These are phyloP conservation scores for Boletus mariae DNA, from an alignment of 1,284 basidiomycete species.

Conservation along the genomic window DNA sequence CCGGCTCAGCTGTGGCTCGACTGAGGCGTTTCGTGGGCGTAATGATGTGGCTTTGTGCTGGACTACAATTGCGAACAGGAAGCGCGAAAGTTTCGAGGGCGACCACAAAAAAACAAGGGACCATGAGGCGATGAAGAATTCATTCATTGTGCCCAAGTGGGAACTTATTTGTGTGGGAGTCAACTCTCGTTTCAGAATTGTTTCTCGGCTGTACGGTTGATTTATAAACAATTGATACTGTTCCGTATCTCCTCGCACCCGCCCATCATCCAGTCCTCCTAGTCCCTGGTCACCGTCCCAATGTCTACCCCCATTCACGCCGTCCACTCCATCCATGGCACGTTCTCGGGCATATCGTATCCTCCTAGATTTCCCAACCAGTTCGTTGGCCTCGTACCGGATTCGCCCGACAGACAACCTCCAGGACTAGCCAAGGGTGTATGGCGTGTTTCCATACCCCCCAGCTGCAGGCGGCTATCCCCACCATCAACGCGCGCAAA, in stretches of 20 bases:
- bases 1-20: background rate
- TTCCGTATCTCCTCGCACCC: background rate
- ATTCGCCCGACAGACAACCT: slow-evolving; percentile 23
- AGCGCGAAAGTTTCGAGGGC: background rate
- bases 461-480: slow-evolving; percentile 30
- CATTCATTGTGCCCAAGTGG: slow-evolving; percentile 21
- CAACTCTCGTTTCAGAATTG: slow-evolving; percentile 16
- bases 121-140: slow-evolving; percentile 11
- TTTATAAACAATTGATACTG: slow-evolving; percentile 19
- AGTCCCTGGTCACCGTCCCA: slow-evolving; percentile 8
- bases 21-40: slow-evolving; percentile 4
- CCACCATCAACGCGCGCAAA: slow-evolving; percentile 12
- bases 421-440: slow-evolving; percentile 23
- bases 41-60: slow-evolving; percentile 13
- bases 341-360: slow-evolving; percentile 29
- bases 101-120: slow-evolving; percentile 10
- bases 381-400: slow-evolving; percentile 28
- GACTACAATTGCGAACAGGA: slow-evolving; percentile 14
- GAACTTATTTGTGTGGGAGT: slow-evolving; percentile 16
- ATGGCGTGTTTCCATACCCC: slow-evolving; percentile 25
- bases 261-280: background rate
- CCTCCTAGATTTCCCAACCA: slow-evolving; percentile 11
- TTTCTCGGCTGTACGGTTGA: slow-evolving; percentile 13
- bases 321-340: slow-evolving; percentile 33
- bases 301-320: slow-evolving; percentile 31